phyloP scores from a whole-genome alignment of 2,329 filamentous ascomycete species.

The Hortaea sp. region DNA sequence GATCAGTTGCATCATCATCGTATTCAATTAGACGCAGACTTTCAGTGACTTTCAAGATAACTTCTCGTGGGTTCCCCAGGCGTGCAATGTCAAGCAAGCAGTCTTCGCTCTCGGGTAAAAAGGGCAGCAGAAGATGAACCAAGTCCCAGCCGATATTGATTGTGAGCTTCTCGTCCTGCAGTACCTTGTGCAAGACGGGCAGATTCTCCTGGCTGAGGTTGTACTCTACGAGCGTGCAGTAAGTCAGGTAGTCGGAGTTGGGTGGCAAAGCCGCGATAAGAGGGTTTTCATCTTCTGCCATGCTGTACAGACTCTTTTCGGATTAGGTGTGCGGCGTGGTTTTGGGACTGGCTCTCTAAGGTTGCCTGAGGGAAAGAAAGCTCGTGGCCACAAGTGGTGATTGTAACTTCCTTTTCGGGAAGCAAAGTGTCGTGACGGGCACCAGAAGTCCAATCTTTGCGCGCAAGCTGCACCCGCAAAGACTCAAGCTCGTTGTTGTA shows the following conservation, averaged over 20 bases:
- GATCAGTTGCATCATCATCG: constrained; percentile 49
- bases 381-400: too few relatives aligned
- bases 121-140: constrained; percentile 60
- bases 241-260: constrained; percentile 60
- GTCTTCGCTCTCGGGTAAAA: constrained; percentile 54
- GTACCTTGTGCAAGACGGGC: constrained; percentile 56
- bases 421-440: too few relatives aligned
- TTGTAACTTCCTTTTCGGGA: too few relatives aligned
- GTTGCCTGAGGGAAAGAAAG: too few relatives aligned
- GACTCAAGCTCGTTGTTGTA: too few relatives aligned
- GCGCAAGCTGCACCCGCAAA: too few relatives aligned
- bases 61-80: constrained; percentile 70
- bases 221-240: constrained; percentile 68
- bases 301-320: not conserved
- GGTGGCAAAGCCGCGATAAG: constrained; percentile 51
- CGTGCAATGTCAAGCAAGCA: constrained; percentile 67
- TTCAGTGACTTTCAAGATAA: constrained; percentile 71
- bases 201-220: constrained; percentile 58
- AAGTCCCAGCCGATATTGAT: constrained; percentile 77
- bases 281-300: constrained; percentile 32
- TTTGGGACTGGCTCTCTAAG: not conserved
- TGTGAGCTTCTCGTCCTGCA: constrained; percentile 59
- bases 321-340: not conserved
- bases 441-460: too few relatives aligned
- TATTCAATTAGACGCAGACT: constrained; percentile 53